Evolutionary conservation across 768 basidiomycete species (phyloP).

Genomic region (Phlegmacium glaucopus): DNA sequence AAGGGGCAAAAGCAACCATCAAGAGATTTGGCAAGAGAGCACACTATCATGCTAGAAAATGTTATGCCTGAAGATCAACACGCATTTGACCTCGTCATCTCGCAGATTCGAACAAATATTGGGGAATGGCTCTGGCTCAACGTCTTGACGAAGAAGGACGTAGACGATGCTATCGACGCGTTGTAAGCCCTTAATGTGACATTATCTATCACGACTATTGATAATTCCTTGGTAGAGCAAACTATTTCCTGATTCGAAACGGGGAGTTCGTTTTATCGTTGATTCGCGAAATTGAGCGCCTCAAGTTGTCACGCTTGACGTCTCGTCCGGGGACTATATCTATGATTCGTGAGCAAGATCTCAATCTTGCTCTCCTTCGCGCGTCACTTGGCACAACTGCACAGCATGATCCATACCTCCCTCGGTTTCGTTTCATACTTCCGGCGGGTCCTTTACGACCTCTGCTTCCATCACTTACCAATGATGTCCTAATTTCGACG

Average conservation of each 20-base stretch:
- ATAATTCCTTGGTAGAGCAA: slow-evolving; percentile 48
- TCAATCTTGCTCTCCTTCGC: slow-evolving; percentile 82
- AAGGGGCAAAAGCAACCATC: slow-evolving; percentile 81
- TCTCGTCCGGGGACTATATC: slow-evolving; percentile 59
- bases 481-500: slow-evolving; percentile 34
- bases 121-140: slow-evolving; percentile 96
- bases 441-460: slow-evolving; percentile 82
- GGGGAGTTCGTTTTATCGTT: slow-evolving; percentile 84
- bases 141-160: slow-evolving; percentile 78
- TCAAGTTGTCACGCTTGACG: slow-evolving; percentile 76
- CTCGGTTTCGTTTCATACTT: slow-evolving; percentile 70
- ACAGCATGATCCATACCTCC: slow-evolving; percentile 78
- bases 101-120: slow-evolving; percentile 72
- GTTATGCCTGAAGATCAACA: slow-evolving; percentile 76
- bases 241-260: slow-evolving; percentile 86
- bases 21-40: slow-evolving; percentile 56
- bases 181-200: slow-evolving; percentile 48
- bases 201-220: slow-evolving; percentile 10
- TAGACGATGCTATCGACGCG: slow-evolving; percentile 81
- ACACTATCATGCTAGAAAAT: slow-evolving; percentile 60
- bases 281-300: slow-evolving; percentile 81
- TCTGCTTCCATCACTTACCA: slow-evolving; percentile 68
- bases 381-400: slow-evolving; percentile 87
- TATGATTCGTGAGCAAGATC: slow-evolving; percentile 88
- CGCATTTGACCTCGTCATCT: slow-evolving; percentile 70